Base-by-base conservation (phyloP, 768 basidiomycete genomes). In the Pleurotus pulmonarius region DNA sequence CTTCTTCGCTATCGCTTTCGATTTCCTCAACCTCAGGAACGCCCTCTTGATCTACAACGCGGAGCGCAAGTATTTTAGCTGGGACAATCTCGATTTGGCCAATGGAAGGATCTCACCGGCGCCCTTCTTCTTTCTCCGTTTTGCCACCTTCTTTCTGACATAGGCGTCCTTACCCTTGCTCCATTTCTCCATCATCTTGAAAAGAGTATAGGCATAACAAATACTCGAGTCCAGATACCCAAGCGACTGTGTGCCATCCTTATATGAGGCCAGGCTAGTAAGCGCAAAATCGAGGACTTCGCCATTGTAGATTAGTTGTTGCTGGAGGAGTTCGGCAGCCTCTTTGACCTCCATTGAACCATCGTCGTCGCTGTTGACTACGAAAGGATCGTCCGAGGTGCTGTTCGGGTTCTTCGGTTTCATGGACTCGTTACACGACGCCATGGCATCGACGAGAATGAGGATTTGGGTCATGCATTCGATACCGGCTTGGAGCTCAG, bases 241-340 rank as follows among this genome's bases (percentile, higher is more conserved):
- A 48, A 88, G 72, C 1, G 81, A 82, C 61, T 90, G 88, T 5
- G 91, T 87, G 49, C 86, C 93, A 46, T 88, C 82, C 61, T 87
- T 90, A 76, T 94, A 98, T 22, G 76, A 75, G 47, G 82, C 77
- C 48, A 98, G 69, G 55, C 90, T 87, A 22, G 89, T 87, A 44
- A 94, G 74, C 0, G 94, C 83, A 20, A 94, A 83, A 62, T 98
- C 95, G 54, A 98, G 84, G 15, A 95, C 86, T 60, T 98, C 94
- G 34, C 92, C 94, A 63, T 94, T 94, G 74, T 98, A 98, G 64
- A 98, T 88, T 22, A 99, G 76, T 68, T 97, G 92, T 60, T 93
- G 85, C 63, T 94, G 91, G 1, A 98, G 77, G 16, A 88, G 75
- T 55, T 85, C 85, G 48, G 94, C 90, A 22, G 89, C 87, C 37